phyloP scores from a whole-genome alignment of 495 filamentous ascomycete genomes.

The Penicillium canariense region DNA sequence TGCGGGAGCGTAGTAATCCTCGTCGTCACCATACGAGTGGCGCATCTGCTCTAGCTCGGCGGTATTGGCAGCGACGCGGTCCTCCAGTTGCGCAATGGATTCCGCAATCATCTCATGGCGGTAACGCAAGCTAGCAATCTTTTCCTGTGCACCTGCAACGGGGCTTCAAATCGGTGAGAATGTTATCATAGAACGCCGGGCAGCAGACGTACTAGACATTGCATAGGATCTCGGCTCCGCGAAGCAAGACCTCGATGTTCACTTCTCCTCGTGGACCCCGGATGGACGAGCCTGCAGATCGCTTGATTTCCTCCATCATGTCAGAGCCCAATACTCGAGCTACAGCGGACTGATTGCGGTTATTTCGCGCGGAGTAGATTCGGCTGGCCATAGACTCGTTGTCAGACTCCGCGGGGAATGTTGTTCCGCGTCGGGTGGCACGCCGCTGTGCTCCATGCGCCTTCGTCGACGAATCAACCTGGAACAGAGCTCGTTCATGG shows the following conservation, averaged over 20 bases:
- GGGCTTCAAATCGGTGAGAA: conserved; percentile 46
- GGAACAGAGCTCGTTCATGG: conserved; percentile 94
- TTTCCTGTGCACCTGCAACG: conserved; percentile 76
- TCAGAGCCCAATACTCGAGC: conserved; percentile 85
- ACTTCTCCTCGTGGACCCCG: conserved; percentile 61
- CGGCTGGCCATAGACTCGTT: conserved; percentile 49
- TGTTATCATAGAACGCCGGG: background rate
- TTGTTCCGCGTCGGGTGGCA: conserved; percentile 48
- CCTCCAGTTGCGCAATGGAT: conserved; percentile 77
- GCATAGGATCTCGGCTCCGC: conserved; percentile 88
- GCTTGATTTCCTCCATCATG: conserved; percentile 78
- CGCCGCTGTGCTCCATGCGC: conserved; percentile 37
- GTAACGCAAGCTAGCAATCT: conserved; percentile 67
- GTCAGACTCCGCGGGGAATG: conserved; percentile 40
- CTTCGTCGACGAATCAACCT: conserved; percentile 66
- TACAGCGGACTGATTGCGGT: conserved; percentile 77
- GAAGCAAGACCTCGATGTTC: conserved; percentile 81
- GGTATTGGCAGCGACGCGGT: conserved; percentile 72
- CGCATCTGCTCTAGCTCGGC: conserved; percentile 74
- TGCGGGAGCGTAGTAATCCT: conserved; percentile 30
- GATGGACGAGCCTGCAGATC: conserved; percentile 43
- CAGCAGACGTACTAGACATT: conserved; percentile 67
- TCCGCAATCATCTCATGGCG: conserved; percentile 69
- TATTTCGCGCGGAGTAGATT: conserved; percentile 51
- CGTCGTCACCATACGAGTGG: conserved; percentile 41